Percentiles rank a stretch among this genome's conserved stretches.
Evolutionary conservation across 1,284 basidiomycete genomes (phyloP).

Genomic region (Xerocomus nothofagi): DNA sequence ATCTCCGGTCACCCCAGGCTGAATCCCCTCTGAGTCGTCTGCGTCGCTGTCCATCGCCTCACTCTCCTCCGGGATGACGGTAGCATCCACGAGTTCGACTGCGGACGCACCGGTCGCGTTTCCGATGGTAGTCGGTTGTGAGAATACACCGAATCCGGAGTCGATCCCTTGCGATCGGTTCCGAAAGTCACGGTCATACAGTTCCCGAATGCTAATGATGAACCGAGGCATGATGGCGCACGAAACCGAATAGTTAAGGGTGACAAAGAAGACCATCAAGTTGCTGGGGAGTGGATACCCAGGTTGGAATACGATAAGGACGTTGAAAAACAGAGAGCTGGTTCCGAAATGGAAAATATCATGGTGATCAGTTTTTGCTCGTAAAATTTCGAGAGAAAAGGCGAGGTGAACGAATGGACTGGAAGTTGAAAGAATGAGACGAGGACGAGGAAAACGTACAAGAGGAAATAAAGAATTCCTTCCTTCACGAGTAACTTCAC

Average conservation of each 20-base stretch:
- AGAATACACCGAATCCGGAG: slow-evolving; percentile 11
- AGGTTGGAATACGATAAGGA: background rate
- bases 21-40: background rate
- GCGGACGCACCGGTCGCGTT: background rate
- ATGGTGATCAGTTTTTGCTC: background rate
- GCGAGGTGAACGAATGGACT: background rate
- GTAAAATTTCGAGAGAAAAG: background rate
- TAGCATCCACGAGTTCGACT: background rate
- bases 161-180: slow-evolving; percentile 7
- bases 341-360: background rate
- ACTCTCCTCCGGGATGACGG: background rate
- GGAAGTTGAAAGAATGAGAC: background rate
- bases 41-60: background rate
- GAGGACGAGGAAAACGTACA: slow-evolving; percentile 10
- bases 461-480: slow-evolving; percentile 16
- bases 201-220: slow-evolving; percentile 13
- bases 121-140: background rate
- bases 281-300: background rate
- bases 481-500: slow-evolving; percentile 14
- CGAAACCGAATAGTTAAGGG: slow-evolving; percentile 5
- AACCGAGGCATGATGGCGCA: slow-evolving; percentile 18
- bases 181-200: slow-evolving; percentile 8
- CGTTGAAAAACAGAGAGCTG: slow-evolving; percentile 7
- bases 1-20: background rate
- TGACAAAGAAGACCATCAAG: slow-evolving; percentile 1